Evolutionary conservation across 202 grass and related monocot genomes (phyloP), one percentile per base, ranked within the genome.

Genomic region (Panicum hallii): DNA sequence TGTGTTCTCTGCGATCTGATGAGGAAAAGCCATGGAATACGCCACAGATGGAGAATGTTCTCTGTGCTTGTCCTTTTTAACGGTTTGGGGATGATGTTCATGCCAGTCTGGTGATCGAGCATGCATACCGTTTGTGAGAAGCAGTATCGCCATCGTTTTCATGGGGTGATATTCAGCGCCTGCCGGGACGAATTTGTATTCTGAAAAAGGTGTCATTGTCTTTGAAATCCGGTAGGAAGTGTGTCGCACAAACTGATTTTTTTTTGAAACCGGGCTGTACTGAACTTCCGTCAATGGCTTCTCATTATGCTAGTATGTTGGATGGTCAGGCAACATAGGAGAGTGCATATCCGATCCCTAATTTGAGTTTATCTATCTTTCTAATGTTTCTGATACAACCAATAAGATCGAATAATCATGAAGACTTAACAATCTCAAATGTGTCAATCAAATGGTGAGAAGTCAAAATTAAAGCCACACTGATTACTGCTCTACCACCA

Each of bases 151-250:
- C 87, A 23, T 86, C 40, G 53, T 67, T 78, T 78, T 76, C 57
- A 66, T 72, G 58, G 7, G 16, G 47, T 15, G 10, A 50, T 54
- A 65, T 78, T 81, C n/a, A 70, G 58, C 48, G 30, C 41, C 72
- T 66, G 73, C 79, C 88, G 22, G 0, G 47, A 11, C 1, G 11
- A 43, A 79, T 52, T 82, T 50, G 50, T 71, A n/a, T 38, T 70
- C 7, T 47, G 23, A 55, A 81, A 60, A 74, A 40, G 55, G 66
- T 52, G 67, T 73, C 81, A 64, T 30, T 62, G 46, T 85, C 71
- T 70, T 41, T 40, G 20, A 69, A 77, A 47, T 49, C 38, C 30
- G 20, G 55, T 76, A 71, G 13, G 38, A 45, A 22, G 47, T 40
- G 38, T 47, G 47, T 67, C 54, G 17, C 10, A 10, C 3, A 63